A percentile compares a stretch with the other conserved stretches of the same genome.
Evolutionary conservation across 306 rosid genomes (phyloP).

Genomic region (Cucurbita maxima): DNA sequence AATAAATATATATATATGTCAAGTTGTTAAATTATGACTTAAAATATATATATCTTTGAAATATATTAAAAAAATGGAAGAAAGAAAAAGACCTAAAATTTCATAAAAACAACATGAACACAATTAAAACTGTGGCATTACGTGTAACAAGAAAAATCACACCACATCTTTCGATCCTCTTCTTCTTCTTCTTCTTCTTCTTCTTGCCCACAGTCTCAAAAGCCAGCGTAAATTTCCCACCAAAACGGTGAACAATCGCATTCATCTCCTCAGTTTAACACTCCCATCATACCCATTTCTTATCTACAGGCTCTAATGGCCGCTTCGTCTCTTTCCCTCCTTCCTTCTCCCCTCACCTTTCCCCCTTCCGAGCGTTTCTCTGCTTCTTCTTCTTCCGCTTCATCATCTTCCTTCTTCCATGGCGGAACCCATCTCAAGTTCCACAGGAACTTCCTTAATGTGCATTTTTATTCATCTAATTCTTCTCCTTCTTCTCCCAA

Average conservation of each 20-base stretch:
- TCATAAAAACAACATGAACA: neutral
- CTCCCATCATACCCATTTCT: neutral
- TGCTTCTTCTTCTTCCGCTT: conserved; percentile 19
- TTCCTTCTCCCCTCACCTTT: conserved; percentile 27
- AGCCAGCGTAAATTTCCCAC: neutral
- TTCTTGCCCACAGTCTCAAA: neutral
- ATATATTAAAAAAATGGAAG: neutral
- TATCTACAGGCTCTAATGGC: conserved; percentile 33
- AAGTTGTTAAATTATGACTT: too few relatives aligned
- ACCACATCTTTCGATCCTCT: neutral
- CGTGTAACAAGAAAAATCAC: neutral
- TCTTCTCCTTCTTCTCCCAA: conserved; percentile 12
- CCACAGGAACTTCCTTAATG: conserved; percentile 29
- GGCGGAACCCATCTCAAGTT: conserved; percentile 31
- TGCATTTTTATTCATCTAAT: conserved; percentile 11
- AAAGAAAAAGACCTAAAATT: neutral
- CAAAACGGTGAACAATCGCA: conserved; percentile 11
- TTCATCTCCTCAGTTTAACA: neutral
- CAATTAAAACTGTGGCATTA: neutral
- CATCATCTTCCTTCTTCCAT: conserved; percentile 18
- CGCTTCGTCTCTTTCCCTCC: conserved; percentile 31
- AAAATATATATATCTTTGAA: too few relatives aligned
- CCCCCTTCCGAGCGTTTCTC: conserved; percentile 11
- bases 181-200: neutral
- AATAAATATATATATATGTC: too few relatives aligned